A percentile compares a stretch with the other conserved stretches of the same genome.
Conservation (phyloP, 305 asterid species). For the Fraxinus angustifolia region DNA sequence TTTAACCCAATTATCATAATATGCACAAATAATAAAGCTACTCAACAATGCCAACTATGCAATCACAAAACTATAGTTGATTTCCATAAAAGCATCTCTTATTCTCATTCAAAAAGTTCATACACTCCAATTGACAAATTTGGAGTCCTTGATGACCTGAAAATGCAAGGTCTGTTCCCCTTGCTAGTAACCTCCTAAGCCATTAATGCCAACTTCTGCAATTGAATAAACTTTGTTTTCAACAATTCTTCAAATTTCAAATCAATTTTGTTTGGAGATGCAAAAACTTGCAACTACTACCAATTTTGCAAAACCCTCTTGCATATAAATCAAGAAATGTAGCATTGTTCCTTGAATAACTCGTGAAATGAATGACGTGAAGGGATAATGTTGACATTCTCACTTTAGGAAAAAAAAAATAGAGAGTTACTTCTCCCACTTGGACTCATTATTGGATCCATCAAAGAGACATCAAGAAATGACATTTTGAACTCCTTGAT, state of each 20-base stretch:
- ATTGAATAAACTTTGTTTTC: slow-evolving; percentile 64
- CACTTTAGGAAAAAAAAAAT: slow-evolving; percentile 52
- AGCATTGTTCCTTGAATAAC: slow-evolving; percentile 67
- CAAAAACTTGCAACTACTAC: slow-evolving; percentile 59
- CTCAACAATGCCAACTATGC: not conserved
- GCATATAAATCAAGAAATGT: slow-evolving; percentile 77
- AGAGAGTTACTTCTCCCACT: slow-evolving; percentile 56
- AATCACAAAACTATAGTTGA: not conserved
- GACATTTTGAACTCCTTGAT: slow-evolving; percentile 38
- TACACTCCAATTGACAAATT: too few species aligned
- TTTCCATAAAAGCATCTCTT: slow-evolving; percentile 40
- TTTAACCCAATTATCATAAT: not conserved
- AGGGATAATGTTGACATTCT: slow-evolving; percentile 32
- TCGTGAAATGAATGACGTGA: slow-evolving; percentile 46
- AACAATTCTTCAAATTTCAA: slow-evolving; percentile 56
- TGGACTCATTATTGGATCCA: slow-evolving; percentile 59
- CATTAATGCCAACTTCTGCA: slow-evolving; percentile 36
- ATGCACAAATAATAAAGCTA: not conserved
- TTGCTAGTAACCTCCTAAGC: slow-evolving; percentile 49
- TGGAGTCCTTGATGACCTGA: too few species aligned
- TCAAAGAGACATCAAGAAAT: slow-evolving; percentile 46
- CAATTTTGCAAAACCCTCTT: slow-evolving; percentile 77
- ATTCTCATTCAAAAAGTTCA: slow-evolving; percentile 45
- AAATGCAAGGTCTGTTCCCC: too few species aligned
- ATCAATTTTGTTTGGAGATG: slow-evolving; percentile 54